These are phyloP conservation scores for Chaetomium cochliodes DNA, from an alignment of 495 filamentous ascomycete genomes.

Conservation along the genomic window DNA sequence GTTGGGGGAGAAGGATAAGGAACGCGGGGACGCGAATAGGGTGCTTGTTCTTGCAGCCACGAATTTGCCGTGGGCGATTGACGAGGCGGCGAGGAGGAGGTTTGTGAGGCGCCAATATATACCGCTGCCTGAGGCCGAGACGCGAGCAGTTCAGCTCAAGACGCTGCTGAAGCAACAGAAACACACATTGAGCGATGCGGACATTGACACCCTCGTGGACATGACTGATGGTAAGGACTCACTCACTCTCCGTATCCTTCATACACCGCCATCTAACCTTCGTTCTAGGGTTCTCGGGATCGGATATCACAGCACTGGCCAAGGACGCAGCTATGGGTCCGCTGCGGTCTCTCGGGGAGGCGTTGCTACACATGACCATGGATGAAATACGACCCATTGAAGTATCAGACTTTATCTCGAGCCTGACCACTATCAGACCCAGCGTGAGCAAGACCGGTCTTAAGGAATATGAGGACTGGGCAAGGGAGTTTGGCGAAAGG, in stretches of 20 bases:
- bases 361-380: constrained; percentile 83
- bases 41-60: constrained; percentile 95
- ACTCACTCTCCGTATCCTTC: not conserved
- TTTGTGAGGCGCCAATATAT: constrained; percentile 98
- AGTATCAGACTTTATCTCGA: constrained; percentile 80
- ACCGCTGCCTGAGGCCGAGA: constrained; percentile 80
- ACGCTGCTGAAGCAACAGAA: constrained; percentile 83
- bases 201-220: constrained; percentile 73
- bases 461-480: constrained; percentile 90
- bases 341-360: constrained; percentile 85
- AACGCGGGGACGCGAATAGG: constrained; percentile 78
- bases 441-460: constrained; percentile 86
- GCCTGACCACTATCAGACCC: constrained; percentile 80
- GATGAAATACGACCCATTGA: constrained; percentile 89
- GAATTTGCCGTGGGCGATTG: constrained; percentile 97
- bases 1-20: constrained; percentile 62
- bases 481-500: constrained; percentile 85
- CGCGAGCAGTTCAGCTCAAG: constrained; percentile 72
- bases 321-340: constrained; percentile 99
- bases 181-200: constrained; percentile 69
- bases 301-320: constrained; percentile 93
- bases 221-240: constrained; percentile 74
- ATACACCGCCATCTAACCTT: constrained; percentile 11
- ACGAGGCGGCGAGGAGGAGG: constrained; percentile 86
- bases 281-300: constrained; percentile 82